These are phyloP conservation scores for Fomitiporia mediterranea DNA, from an alignment of 1,284 basidiomycete genomes.

Conservation along the genomic window DNA sequence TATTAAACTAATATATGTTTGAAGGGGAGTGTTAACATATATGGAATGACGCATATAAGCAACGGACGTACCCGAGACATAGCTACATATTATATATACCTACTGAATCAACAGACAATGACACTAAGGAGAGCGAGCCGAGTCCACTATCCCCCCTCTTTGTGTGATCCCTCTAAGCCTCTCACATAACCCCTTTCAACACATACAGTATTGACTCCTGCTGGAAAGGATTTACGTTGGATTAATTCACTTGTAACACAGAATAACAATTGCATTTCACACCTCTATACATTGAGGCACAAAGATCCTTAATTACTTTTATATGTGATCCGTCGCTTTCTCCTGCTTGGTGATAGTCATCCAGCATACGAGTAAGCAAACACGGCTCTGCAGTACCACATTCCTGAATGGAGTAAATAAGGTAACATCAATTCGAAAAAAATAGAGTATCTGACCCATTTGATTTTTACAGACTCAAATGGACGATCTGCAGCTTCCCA, in stretches of 20 bases:
- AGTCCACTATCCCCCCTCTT: no score
- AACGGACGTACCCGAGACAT: no score
- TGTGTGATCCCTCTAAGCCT: no score
- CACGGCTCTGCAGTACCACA: not conserved
- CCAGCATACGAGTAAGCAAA: conserved; percentile 3
- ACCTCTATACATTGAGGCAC: conserved; percentile 13
- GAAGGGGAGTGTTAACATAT: no score
- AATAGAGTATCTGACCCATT: not conserved
- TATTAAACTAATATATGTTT: no score
- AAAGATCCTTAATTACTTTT: conserved; percentile 4
- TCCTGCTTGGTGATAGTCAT: conserved; percentile 4
- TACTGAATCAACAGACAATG: no score
- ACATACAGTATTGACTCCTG: conserved; percentile 12
- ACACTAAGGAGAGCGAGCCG: no score
- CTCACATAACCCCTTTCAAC: no score
- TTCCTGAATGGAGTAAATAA: not conserved
- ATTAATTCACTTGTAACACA: not conserved
- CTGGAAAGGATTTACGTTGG: not conserved
- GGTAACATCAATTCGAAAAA: not conserved
- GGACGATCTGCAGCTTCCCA: not conserved
- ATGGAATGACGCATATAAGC: no score
- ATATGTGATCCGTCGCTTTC: not conserved
- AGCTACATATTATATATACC: no score
- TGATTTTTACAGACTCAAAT: conserved; percentile 8
- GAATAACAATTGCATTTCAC: not conserved